A percentile compares a stretch with the other conserved stretches of the same genome.
Conservation (phyloP, 2,329 filamentous ascomycete species). For the Sclerotinia sclerotiorum region DNA sequence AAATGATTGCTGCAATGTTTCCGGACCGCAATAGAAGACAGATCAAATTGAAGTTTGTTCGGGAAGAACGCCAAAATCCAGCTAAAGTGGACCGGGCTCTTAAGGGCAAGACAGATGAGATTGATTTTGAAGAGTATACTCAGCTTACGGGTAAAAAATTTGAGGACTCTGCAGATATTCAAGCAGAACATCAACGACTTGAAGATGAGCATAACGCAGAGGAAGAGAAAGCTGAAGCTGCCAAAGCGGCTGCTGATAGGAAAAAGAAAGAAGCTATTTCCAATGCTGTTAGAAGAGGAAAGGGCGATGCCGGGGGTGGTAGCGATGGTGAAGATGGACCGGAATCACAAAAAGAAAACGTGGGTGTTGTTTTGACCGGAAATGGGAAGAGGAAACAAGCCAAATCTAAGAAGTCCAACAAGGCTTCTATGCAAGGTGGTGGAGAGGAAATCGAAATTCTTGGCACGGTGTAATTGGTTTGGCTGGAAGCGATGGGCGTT, state of each 20-base stretch:
- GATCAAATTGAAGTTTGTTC: conserved; percentile 80
- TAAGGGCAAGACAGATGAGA: conserved; percentile 57
- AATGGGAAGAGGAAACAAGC: conserved; percentile 27
- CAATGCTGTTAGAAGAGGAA: conserved; percentile 25
- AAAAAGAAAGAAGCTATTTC: conserved; percentile 38
- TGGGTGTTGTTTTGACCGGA: background rate
- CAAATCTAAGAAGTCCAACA: conserved; percentile 37
- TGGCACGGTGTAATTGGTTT: conserved; percentile 23
- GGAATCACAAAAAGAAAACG: conserved; percentile 23
- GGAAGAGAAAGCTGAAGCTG: conserved; percentile 50
- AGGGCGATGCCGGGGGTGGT: conserved; percentile 20
- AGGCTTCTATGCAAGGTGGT: conserved; percentile 32
- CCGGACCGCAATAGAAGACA: conserved; percentile 67
- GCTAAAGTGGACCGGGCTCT: conserved; percentile 63
- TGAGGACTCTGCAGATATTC: conserved; percentile 55
- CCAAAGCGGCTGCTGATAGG: conserved; percentile 30
- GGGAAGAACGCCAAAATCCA: conserved; percentile 70
- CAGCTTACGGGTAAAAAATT: conserved; percentile 54
- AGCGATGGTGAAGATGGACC: conserved; percentile 28
- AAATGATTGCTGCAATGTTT: conserved; percentile 77
- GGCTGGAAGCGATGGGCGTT: conserved; percentile 10
- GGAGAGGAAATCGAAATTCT: conserved; percentile 39
- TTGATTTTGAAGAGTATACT: conserved; percentile 62
- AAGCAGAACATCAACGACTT: conserved; percentile 51
- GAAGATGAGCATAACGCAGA: conserved; percentile 48